Evolutionary conservation across 805 yeast species (phyloP), one percentile per base, ranked within the genome.

Genomic region (Lachancea kluyveri): DNA sequence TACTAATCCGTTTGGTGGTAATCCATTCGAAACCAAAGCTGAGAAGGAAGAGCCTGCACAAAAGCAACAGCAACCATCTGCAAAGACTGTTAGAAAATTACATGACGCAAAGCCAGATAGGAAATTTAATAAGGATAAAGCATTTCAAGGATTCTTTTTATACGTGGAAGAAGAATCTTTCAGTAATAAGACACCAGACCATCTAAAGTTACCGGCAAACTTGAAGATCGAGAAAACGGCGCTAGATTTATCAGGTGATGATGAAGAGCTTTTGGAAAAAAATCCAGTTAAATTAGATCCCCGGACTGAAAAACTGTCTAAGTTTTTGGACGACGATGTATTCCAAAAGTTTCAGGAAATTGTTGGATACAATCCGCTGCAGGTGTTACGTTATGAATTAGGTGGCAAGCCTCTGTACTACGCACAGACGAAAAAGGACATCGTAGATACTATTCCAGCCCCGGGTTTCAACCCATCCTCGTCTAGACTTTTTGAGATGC

Each of bases 331-430:
- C 40, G 96, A 88, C 52, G 74, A 74, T 35, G 72, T 72, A 5
- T 92, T 92, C 57, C 85, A 83, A 50, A 72, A 77, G 38, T 92
- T 92, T 55, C 72, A 84, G 17, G 79, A 74, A 32, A 65, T 75
- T 2, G 80, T 84, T 8, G 79, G 80, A 8, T 81, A 80, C 49
- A 92, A 92, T 50, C 88, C 96, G 3, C 66, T 69, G 3, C 98
- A 92, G 60, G 84, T 92, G 2, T 63, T 92, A 21, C 70, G 98
- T 35, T 88, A 90, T 57, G 86, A 87, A 25, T 53, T 83, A 17
- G 82, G 79, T 18, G 94, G 95, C 1, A 60, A 60, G 24, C 96
- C 96, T 3, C 60, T 92, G 16, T 58, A 84, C 12, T 90, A 83
- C 56, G 72, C 81, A 10, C 48, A 58, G 15, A 57, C 65, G 12